These are phyloP conservation scores for Chromosphaera perkinsii DNA, from an alignment of 208 protist genomes.

Conservation along the genomic window DNA sequence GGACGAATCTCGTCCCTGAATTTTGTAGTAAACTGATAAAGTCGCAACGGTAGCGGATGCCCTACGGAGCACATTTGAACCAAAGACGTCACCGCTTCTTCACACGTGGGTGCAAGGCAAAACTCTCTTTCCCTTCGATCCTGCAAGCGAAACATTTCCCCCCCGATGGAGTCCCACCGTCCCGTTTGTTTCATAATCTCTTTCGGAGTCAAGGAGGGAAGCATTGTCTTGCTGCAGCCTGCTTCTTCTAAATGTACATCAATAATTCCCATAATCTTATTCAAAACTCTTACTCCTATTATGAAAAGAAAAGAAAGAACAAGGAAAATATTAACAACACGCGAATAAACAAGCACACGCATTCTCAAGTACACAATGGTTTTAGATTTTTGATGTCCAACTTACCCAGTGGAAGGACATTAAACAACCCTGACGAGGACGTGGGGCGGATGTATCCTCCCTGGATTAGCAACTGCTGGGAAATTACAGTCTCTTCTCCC, in stretches of 20 bases:
- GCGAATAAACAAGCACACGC: no score
- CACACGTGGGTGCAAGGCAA: slow-evolving; percentile 22
- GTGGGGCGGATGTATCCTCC: no score
- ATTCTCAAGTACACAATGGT: no score
- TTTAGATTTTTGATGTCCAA: no score
- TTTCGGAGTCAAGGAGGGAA: slow-evolving; percentile 1
- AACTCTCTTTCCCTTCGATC: slow-evolving; percentile 16
- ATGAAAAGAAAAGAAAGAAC: slow-evolving; percentile 16
- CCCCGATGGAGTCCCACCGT: slow-evolving; percentile 3
- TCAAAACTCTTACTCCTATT: slow-evolving; percentile 11
- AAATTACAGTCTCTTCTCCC: no score
- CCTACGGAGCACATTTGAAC: neutral
- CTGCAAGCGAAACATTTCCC: neutral
- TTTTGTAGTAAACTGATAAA: slow-evolving; percentile 56
- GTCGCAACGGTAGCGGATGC: slow-evolving; percentile 32
- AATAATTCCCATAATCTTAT: slow-evolving; percentile 9
- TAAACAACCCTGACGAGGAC: no score
- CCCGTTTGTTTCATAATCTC: slow-evolving; percentile 14
- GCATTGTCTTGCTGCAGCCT: slow-evolving; percentile 2
- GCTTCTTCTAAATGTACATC: slow-evolving; percentile 4
- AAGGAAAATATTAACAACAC: no score
- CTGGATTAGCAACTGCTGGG: no score
- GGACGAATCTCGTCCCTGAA: slow-evolving; percentile 52
- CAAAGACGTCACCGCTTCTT: slow-evolving; percentile 16
- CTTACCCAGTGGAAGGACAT: no score